Evolutionary conservation across 345 rosid species (phyloP).

Genomic region (Bruguiera sexangula): DNA sequence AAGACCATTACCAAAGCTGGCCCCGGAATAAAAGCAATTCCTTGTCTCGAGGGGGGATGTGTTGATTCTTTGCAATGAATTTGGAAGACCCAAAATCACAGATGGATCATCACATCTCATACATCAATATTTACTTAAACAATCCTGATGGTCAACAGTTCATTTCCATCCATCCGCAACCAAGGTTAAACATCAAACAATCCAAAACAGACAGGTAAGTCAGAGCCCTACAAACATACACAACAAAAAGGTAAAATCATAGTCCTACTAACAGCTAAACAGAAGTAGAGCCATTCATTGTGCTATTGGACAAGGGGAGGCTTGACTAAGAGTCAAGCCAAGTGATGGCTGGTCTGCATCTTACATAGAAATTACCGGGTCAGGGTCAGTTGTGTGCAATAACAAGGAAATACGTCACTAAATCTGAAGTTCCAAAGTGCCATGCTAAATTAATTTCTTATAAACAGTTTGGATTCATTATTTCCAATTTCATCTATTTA

Average conservation of each 20-base stretch:
- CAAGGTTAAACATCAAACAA: too few species aligned
- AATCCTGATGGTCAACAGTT: too few species aligned
- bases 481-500: too few species aligned
- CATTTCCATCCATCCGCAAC: too few species aligned
- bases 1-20: constrained; percentile 1
- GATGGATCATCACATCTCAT: constrained; percentile 9
- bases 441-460: too few species aligned
- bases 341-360: constrained; percentile 19
- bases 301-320: constrained; percentile 18
- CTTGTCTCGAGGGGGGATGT: constrained; percentile 31
- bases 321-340: constrained; percentile 16
- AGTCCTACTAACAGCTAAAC: background rate
- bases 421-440: too few species aligned
- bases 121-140: background rate
- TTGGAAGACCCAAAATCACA: background rate
- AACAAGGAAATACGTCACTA: too few species aligned
- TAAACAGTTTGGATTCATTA: background rate
- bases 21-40: constrained; percentile 16
- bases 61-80: constrained; percentile 12
- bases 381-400: too few species aligned
- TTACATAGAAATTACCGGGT: background rate
- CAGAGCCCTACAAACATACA: too few species aligned
- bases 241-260: background rate
- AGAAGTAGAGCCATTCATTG: background rate
- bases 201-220: too few species aligned